Conservation (phyloP, 176 grass and related monocot species). For the Hordeum marinum region DNA sequence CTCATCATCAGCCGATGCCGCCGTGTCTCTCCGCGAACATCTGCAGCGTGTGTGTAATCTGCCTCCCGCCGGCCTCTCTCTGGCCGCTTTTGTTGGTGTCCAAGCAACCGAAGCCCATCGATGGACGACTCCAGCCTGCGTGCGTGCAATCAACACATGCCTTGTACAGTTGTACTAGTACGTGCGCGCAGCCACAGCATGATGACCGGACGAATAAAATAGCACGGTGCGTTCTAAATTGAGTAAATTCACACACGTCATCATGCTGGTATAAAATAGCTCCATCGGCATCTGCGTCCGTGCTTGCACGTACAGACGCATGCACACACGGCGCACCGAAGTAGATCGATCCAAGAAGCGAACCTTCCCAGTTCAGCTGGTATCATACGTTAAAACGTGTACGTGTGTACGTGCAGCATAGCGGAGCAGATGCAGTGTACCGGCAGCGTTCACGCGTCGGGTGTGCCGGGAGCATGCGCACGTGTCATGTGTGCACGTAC, state of each 20-base stretch:
- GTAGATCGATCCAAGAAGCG: no score
- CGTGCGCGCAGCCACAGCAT: not conserved
- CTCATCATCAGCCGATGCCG: not conserved
- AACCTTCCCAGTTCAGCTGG: not conserved
- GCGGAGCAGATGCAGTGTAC: not conserved
- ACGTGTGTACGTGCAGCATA: not conserved
- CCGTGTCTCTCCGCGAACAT: not conserved
- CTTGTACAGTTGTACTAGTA: not conserved
- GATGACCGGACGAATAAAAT: not conserved
- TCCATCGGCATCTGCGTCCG: no score
- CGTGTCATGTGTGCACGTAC: not conserved
- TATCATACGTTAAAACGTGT: not conserved
- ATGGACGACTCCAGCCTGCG: not conserved
- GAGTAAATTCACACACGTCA: no score
- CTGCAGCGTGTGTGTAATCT: not conserved
- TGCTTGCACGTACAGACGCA: no score
- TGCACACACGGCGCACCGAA: no score
- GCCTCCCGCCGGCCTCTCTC: not conserved
- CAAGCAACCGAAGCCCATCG: slow-evolving; percentile 7
- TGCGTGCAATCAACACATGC: not conserved
- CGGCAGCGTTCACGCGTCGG: not conserved
- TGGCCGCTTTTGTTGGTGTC: slow-evolving; percentile 7
- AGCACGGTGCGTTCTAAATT: no score
- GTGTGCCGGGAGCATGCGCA: not conserved
- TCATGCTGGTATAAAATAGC: no score